Base-by-base conservation (phyloP, 2,329 filamentous ascomycete species). In the Alternaria hordeiaustralica region DNA sequence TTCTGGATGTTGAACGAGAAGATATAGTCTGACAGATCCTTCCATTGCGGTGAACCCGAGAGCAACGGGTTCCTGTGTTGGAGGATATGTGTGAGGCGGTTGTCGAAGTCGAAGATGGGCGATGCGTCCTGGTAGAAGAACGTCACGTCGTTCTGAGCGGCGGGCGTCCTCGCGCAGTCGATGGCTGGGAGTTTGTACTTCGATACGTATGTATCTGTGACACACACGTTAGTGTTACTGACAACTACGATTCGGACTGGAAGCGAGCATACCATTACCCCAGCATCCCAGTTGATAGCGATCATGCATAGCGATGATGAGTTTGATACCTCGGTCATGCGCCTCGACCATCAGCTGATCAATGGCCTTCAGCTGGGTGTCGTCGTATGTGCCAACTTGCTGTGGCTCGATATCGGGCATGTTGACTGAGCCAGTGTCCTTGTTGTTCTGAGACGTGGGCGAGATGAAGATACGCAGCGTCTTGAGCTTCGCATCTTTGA, bases 1-100 rank as follows among this genome's bases (percentile, higher is more conserved):
- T 63, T 63, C 36, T 63, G 56, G 9, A 63, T 63, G 49, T 63
- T 60, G 49, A 60, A 63, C 2, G 56, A 54, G 43, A 63, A 63
- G 10, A 60, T 63, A 3, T 63, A 55, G 25, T 63, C 60, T 7
- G 47, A 54, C 6, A 63, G 26, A 30, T 60, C 56, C 33, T 63
- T 63, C 60, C 60, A 63, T 13, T 18, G 9, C 23, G 15, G 46
- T 18, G 23, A 2, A 4, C 25, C 46, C 2, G 23, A 49, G 15
- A 49, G 5, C 15, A 49, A 5, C 23, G 25, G 2, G 11, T 49
- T 49, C 46, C 3, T 49, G 23, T 49, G 23, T 30, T 60, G 25
- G 11, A 63, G 47, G 13, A 60, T 63, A 6, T 63, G 43, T 7
- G 21, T 55, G n/a, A 63, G 23, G 12, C 60, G 60, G n/a, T 63